Evolutionary conservation across 1,139 yeast species (phyloP).

Genomic region (Geotrichum restrictum): DNA sequence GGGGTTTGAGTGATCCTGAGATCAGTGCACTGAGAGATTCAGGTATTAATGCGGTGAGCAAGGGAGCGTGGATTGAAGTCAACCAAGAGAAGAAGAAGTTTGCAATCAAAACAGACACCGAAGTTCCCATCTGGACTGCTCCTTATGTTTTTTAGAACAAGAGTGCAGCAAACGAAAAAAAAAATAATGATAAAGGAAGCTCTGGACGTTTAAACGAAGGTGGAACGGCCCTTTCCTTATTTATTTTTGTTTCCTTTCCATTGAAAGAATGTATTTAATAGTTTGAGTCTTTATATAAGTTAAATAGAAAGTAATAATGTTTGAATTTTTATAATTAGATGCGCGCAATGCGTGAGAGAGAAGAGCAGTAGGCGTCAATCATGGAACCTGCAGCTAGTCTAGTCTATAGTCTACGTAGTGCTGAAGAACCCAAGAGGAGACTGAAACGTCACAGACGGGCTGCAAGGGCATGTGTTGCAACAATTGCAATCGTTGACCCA

Average conservation of each 20-base stretch:
- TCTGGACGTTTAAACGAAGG: neutral
- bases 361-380: too few species aligned
- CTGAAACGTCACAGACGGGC: too few species aligned
- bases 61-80: constrained; percentile 55
- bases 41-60: constrained; percentile 58
- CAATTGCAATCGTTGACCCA: too few species aligned
- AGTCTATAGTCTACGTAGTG: too few species aligned
- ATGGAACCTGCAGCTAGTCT: too few species aligned
- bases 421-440: too few species aligned
- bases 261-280: neutral
- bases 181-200: neutral
- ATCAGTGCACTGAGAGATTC: constrained; percentile 43
- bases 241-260: neutral
- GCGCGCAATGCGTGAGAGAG: neutral
- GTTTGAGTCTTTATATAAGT: neutral
- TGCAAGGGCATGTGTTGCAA: too few species aligned
- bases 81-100: constrained; percentile 30
- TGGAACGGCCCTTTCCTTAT: neutral
- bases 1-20: constrained; percentile 67
- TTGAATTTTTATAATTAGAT: constrained; percentile 3
- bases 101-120: constrained; percentile 24
- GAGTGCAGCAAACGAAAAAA: too few species aligned
- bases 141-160: constrained; percentile 25
- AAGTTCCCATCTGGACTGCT: constrained; percentile 31
- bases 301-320: constrained; percentile 3